These are phyloP conservation scores for Allomyces arbusculus DNA, from an alignment of 192 early-diverging fungal species.

Conservation along the genomic window DNA sequence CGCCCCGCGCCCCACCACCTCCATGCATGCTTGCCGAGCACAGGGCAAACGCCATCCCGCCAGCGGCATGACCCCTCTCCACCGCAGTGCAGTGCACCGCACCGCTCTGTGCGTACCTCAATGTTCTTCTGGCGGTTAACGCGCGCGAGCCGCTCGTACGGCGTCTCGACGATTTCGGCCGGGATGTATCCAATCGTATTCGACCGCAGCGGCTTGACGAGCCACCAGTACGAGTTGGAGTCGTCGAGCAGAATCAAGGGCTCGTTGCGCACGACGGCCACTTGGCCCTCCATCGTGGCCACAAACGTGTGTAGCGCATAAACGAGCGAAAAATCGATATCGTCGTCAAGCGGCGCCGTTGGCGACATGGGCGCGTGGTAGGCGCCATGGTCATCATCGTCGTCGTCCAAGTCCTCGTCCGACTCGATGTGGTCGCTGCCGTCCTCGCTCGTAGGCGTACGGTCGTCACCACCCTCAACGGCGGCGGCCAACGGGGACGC, in stretches of 20 bases:
- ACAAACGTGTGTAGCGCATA: constrained; percentile 75
- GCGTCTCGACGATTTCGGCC: constrained; percentile 54
- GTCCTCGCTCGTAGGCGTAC: background rate
- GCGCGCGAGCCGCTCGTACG: constrained; percentile 53
- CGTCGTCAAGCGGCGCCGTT: constrained; percentile 19
- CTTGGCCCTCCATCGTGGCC: constrained; percentile 65
- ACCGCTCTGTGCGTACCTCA: background rate
- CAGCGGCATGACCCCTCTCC: too few species aligned
- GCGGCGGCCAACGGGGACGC: background rate
- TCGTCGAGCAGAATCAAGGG: constrained; percentile 62
- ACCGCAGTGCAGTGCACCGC: too few species aligned
- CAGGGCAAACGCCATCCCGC: too few species aligned
- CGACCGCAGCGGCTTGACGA: constrained; percentile 44
- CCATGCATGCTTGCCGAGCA: too few species aligned
- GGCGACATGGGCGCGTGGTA: background rate
- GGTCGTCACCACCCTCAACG: background rate
- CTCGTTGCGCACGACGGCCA: constrained; percentile 57
- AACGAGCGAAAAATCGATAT: constrained; percentile 55
- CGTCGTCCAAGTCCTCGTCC: background rate
- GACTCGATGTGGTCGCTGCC: background rate
- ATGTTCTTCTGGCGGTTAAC: constrained; percentile 58
- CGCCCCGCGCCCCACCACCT: too few species aligned
- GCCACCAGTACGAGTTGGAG: constrained; percentile 67
- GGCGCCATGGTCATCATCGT: background rate
- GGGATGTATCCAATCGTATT: constrained; percentile 67